A percentile compares a stretch with the other conserved stretches of the same genome.
phyloP scores from a whole-genome alignment of 2,329 filamentous ascomycete genomes.

The Balansia obtecta region DNA sequence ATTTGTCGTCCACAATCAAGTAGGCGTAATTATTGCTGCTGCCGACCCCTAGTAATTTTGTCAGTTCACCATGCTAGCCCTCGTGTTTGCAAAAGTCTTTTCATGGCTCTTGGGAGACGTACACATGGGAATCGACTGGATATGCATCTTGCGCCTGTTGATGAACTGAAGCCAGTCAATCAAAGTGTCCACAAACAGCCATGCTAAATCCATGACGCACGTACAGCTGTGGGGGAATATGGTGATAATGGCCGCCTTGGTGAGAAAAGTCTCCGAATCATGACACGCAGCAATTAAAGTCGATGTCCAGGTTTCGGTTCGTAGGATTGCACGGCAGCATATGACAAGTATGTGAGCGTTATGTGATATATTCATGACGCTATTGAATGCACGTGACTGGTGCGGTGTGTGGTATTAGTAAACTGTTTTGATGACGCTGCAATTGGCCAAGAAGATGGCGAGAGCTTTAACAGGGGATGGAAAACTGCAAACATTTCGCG shows the following conservation, averaged over 20 bases:
- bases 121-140: conserved; percentile 85
- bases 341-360: not conserved
- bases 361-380: not conserved
- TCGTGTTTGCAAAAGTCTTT: too few species aligned
- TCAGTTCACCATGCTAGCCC: not conserved
- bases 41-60: conserved; percentile 51
- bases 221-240: too few species aligned
- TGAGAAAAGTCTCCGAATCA: not conserved
- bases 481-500: too few species aligned
- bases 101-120: conserved; percentile 23
- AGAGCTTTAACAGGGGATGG: too few species aligned
- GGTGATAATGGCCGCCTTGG: not conserved
- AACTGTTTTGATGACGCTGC: not conserved
- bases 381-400: conserved; percentile 1
- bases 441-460: not conserved
- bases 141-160: conserved; percentile 51
- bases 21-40: conserved; percentile 77
- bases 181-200: not conserved
- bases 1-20: conserved; percentile 65
- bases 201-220: not conserved
- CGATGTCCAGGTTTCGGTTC: not conserved
- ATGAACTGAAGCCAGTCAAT: not conserved
- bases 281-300: not conserved
- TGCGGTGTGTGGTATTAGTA: not conserved
- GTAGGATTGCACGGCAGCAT: not conserved